A percentile compares a stretch with the other conserved stretches of the same genome.
Evolutionary conservation across 192 early-diverging fungal genomes (phyloP).

Genomic region (Coemansia furcata): DNA sequence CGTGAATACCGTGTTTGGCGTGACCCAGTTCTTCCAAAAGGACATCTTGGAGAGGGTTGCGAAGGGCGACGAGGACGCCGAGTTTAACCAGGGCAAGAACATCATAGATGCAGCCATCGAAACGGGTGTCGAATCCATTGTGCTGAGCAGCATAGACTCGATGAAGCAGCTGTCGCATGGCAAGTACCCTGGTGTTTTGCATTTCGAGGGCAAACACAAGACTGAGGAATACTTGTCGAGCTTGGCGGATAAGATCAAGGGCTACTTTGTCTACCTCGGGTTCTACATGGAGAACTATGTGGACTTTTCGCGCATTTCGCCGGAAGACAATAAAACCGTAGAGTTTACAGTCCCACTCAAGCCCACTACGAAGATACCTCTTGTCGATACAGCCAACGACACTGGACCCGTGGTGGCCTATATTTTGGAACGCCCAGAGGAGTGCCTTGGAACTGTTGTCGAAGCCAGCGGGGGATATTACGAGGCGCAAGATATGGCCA

Average conservation of each 20-base stretch:
- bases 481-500: slow-evolving; percentile 31
- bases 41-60: slow-evolving; percentile 2
- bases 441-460: slow-evolving; percentile 12
- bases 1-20: slow-evolving; percentile 30
- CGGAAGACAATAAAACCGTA: slow-evolving; percentile 29
- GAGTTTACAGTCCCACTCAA: slow-evolving; percentile 32
- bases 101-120: slow-evolving; percentile 37
- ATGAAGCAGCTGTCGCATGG: slow-evolving; percentile 21
- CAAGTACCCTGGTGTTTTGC: slow-evolving; percentile 24
- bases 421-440: slow-evolving; percentile 29
- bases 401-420: slow-evolving; percentile 30
- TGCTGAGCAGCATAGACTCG: slow-evolving; percentile 32
- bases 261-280: slow-evolving; percentile 21
- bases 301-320: slow-evolving; percentile 23
- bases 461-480: slow-evolving; percentile 33
- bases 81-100: slow-evolving; percentile 38
- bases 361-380: slow-evolving; percentile 20
- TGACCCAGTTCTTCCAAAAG: slow-evolving; percentile 31
- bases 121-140: slow-evolving; percentile 16
- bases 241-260: slow-evolving; percentile 19
- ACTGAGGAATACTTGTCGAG: slow-evolving; percentile 34
- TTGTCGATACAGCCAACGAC: slow-evolving; percentile 36
- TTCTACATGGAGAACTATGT: slow-evolving; percentile 43
- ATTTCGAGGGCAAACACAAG: slow-evolving; percentile 40
- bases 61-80: slow-evolving; percentile 18